phyloP scores from a whole-genome alignment of 148 eudicot genomes.

The Rhododendron kiyosumense region DNA sequence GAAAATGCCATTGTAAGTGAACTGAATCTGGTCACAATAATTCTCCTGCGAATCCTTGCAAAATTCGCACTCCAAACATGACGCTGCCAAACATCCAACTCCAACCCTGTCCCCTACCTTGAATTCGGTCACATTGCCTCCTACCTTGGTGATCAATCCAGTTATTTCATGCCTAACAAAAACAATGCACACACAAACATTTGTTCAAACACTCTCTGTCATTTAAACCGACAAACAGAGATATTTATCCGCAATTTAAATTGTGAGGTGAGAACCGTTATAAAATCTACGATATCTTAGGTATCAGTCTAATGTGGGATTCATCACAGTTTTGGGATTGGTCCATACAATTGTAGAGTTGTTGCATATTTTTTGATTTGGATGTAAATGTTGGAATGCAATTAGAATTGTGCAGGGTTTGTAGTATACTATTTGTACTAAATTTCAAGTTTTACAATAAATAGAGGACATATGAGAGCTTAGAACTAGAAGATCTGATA shows the following conservation, averaged over 20 bases:
- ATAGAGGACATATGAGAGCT: too few species aligned
- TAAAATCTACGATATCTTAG: too few species aligned
- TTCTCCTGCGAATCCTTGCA: conserved; percentile 67
- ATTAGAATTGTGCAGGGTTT: too few species aligned
- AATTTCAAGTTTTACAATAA: too few species aligned
- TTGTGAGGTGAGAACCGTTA: not conserved
- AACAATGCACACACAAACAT: not conserved
- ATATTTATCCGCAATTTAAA: not conserved
- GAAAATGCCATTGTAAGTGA: conserved; percentile 76
- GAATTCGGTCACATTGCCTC: conserved; percentile 62
- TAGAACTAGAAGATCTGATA: too few species aligned
- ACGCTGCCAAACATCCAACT: conserved; percentile 77
- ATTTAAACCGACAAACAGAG: not conserved
- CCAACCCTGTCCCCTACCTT: conserved; percentile 79
- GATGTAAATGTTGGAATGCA: too few species aligned
- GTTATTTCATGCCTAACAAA: conserved; percentile 72
- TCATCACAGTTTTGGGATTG: too few species aligned
- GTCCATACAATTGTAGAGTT: too few species aligned
- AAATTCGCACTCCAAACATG: conserved; percentile 80
- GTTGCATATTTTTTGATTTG: not conserved
- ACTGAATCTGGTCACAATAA: conserved; percentile 72
- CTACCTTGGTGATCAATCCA: conserved; percentile 74
- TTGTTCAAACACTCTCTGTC: not conserved
- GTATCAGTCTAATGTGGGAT: too few species aligned
- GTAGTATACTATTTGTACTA: too few species aligned